Percentiles rank a stretch among this genome's conserved stretches.
phyloP scores from a whole-genome alignment of 495 filamentous ascomycete genomes.

The Hypoxylon fragiforme region DNA sequence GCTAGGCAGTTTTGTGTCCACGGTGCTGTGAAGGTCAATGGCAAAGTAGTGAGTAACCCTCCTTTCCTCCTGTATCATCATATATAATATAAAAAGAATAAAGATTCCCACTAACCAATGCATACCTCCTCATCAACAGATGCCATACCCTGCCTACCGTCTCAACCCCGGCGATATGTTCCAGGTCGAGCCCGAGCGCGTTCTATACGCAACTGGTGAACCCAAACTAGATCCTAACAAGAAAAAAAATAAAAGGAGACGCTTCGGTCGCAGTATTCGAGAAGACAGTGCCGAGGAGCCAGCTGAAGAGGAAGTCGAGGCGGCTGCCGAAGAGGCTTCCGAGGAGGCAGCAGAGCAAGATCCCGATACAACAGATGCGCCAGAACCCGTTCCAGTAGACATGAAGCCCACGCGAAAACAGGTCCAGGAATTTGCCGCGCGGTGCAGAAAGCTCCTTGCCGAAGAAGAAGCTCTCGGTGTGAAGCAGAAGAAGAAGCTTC shows the following conservation, averaged over 20 bases:
- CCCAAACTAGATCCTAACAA: slow-evolving; percentile 53
- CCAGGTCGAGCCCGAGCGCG: slow-evolving; percentile 85
- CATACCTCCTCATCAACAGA: slow-evolving; percentile 59
- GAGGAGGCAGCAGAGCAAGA: slow-evolving; percentile 36
- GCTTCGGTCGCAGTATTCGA: slow-evolving; percentile 5
- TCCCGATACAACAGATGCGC: slow-evolving; percentile 37
- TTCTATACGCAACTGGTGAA: slow-evolving; percentile 82
- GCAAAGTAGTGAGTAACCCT: slow-evolving; percentile 72
- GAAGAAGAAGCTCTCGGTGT: slow-evolving; percentile 24
- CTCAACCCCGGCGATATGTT: slow-evolving; percentile 98
- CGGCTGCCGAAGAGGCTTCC: slow-evolving; percentile 17
- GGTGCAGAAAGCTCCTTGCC: slow-evolving; percentile 35
- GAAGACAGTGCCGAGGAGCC: slow-evolving; percentile 32
- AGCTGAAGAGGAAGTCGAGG: slow-evolving; percentile 27
- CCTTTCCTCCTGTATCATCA: not conserved
- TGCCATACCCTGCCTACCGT: slow-evolving; percentile 89
- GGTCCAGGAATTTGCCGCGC: slow-evolving; percentile 27
- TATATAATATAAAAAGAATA: not conserved
- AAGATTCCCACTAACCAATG: slow-evolving; percentile 3
- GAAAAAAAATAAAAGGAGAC: slow-evolving; percentile 3
- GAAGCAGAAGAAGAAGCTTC: slow-evolving; percentile 43
- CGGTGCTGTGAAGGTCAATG: slow-evolving; percentile 92
- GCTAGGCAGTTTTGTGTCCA: slow-evolving; percentile 93
- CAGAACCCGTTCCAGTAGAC: slow-evolving; percentile 29
- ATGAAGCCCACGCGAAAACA: slow-evolving; percentile 34